A percentile compares a stretch with the other conserved stretches of the same genome.
phyloP scores from a whole-genome alignment of 805 yeast genomes.

The Kregervanrija pseudodelftensis region DNA sequence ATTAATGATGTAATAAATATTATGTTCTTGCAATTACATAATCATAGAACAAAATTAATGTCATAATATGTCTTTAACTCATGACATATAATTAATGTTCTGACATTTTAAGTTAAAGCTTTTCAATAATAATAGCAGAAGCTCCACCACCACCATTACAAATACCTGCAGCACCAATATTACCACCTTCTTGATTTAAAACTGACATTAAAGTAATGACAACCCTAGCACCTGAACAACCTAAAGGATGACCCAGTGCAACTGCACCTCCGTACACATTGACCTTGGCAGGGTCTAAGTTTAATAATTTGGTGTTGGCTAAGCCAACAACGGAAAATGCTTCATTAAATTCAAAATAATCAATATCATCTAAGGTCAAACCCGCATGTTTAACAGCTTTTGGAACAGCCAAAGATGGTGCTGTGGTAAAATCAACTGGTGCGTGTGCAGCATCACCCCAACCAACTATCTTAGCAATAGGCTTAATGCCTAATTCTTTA shows the following conservation, averaged over 20 bases:
- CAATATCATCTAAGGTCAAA: constrained; percentile 58
- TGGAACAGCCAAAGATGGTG: constrained; percentile 93
- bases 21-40: too few relatives aligned
- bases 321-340: constrained; percentile 96
- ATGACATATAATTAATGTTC: too few relatives aligned
- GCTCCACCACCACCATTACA: constrained; percentile 99
- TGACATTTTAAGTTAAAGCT: constrained; percentile 33
- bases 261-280: constrained; percentile 96
- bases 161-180: constrained; percentile 89
- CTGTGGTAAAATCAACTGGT: constrained; percentile 92
- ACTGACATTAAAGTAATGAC: constrained; percentile 80
- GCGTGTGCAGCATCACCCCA: constrained; percentile 99
- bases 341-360: constrained; percentile 93
- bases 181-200: constrained; percentile 77
- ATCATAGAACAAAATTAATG: too few relatives aligned
- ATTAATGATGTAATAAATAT: too few relatives aligned
- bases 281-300: constrained; percentile 57
- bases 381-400: constrained; percentile 90
- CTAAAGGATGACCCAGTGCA: constrained; percentile 91
- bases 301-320: constrained; percentile 72
- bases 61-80: too few relatives aligned
- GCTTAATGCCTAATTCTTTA: constrained; percentile 78
- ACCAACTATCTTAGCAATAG: constrained; percentile 81
- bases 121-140: constrained; percentile 82
- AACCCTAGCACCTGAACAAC: constrained; percentile 93